Base-by-base conservation (phyloP, 2,329 filamentous ascomycete species). In the Albifimbria verrucaria region DNA sequence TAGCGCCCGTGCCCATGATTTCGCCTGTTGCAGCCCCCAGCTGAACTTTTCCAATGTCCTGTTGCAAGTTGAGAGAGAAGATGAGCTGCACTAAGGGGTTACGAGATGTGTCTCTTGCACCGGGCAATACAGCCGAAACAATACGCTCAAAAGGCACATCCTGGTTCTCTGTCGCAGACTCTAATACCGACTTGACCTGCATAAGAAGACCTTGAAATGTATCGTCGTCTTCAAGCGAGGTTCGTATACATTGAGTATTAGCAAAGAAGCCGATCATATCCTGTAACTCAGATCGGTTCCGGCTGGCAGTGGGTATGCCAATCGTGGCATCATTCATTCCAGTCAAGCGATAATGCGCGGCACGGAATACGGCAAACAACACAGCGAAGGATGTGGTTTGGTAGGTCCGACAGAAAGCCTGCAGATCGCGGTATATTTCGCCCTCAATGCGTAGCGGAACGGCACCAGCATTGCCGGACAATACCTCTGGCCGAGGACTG, bases 251-350 rank as follows among this genome's bases (percentile, higher is more conserved):
- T 47, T 59, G 57, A 9, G 49, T 52, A 42, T 57, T 57, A 28
- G 57, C 55, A 42, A 59, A 59, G 55, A 59, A 59, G 12, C 57
- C 57, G 43, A 57, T 49, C n/a, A 57, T 45, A 25, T 53, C 46
- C 24, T 55, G 39, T 10, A 57, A 15, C 28, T 57, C 52, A 20
- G 46, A 43, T 39, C 50, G 21, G 25, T 57, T 28, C 4, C 55
- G 52, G 32, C 53, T 55, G 18, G 55, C 52, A 24, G 39, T 53
- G 4, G 52, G 50, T 1, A 43, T 56, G 43, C 58, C 58, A 20
- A 60, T 49, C 1, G 51, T 55, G 7, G 50, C 54, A 32, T 60
- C 58, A 20, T 49, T 26, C 7, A 26, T 21, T 5, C 56, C 52
- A 15, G 58, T 60, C 15, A 58, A 25, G 26, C 54, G 54, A 28